phyloP scores from a whole-genome alignment of 1,139 yeast genomes.

The Yamadazyma oceani region DNA sequence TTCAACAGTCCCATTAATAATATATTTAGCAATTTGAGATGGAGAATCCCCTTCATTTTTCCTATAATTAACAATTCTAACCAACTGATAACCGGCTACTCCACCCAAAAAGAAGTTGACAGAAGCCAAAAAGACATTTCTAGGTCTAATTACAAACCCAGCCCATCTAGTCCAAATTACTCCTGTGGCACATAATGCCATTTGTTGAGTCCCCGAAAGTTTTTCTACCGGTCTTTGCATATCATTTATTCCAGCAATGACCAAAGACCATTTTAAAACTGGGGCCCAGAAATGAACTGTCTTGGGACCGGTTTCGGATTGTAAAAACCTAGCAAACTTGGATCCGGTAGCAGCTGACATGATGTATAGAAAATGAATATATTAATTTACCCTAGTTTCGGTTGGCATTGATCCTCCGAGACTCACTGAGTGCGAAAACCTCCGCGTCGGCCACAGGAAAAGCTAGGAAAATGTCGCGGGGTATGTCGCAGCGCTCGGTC shows the following conservation, averaged over 20 bases:
- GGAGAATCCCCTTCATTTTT: constrained; percentile 47
- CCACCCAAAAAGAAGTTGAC: constrained; percentile 92
- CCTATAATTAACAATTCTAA: constrained; percentile 70
- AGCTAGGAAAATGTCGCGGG: too few species aligned
- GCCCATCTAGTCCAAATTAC: constrained; percentile 99
- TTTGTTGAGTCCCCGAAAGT: constrained; percentile 87
- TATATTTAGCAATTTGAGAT: constrained; percentile 54
- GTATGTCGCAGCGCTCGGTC: too few species aligned
- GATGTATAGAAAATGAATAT: constrained; percentile 1
- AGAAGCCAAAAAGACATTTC: constrained; percentile 82
- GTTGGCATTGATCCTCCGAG: constrained; percentile 1
- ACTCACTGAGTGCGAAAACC: neutral
- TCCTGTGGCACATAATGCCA: constrained; percentile 89
- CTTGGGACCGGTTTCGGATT: constrained; percentile 90
- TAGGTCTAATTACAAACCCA: constrained; percentile 81
- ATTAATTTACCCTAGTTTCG: neutral
- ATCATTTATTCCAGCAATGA: constrained; percentile 87
- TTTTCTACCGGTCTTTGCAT: constrained; percentile 88
- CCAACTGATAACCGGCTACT: constrained; percentile 84
- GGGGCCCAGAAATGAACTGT: constrained; percentile 95
- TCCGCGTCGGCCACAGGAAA: too few species aligned
- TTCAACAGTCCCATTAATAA: constrained; percentile 46
- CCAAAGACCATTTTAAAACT: constrained; percentile 76
- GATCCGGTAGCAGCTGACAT: constrained; percentile 52
- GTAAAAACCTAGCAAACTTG: constrained; percentile 69